Evolutionary conservation across 495 filamentous ascomycete genomes (phyloP).

Genomic region (Mytilinidion resinicola): DNA sequence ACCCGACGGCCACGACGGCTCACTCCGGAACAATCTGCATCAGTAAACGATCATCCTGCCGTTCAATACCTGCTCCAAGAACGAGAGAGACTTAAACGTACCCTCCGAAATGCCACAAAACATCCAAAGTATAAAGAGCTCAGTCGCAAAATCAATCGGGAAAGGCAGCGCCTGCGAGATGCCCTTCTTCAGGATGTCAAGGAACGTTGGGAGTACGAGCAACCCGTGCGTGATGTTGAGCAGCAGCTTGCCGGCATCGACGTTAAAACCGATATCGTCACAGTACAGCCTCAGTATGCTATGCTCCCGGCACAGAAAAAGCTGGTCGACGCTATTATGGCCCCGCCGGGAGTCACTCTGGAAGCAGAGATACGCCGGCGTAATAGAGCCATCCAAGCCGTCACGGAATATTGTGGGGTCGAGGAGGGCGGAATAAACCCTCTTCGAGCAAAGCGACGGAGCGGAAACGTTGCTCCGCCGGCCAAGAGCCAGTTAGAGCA

Average conservation of each 20-base stretch:
- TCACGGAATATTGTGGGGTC: no score
- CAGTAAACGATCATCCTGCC: slow-evolving; percentile 15
- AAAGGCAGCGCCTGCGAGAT: no score
- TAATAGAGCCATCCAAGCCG: no score
- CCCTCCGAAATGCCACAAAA: background rate
- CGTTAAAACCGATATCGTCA: no score
- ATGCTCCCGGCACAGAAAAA: slow-evolving; percentile 14
- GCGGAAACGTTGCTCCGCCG: background rate
- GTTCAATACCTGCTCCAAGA: slow-evolving; percentile 10
- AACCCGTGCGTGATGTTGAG: no score
- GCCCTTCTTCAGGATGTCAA: no score
- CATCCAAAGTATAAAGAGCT: slow-evolving; percentile 14
- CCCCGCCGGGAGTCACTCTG: slow-evolving; percentile 7
- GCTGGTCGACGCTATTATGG: slow-evolving; percentile 20
- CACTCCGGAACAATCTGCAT: slow-evolving; percentile 25
- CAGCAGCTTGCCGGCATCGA: no score
- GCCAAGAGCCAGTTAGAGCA: slow-evolving; percentile 5
- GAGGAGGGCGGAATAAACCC: no score
- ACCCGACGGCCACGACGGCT: slow-evolving; percentile 29
- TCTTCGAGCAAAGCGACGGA: slow-evolving; percentile 5
- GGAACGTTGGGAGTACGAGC: no score
- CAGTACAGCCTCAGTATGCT: no score
- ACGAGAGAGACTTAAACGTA: slow-evolving; percentile 13
- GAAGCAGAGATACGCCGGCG: slow-evolving; percentile 15
- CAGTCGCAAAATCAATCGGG: slow-evolving; percentile 8